Evolutionary conservation across 257 asterid genomes (phyloP).

Genomic region (Handroanthus guayacan): DNA sequence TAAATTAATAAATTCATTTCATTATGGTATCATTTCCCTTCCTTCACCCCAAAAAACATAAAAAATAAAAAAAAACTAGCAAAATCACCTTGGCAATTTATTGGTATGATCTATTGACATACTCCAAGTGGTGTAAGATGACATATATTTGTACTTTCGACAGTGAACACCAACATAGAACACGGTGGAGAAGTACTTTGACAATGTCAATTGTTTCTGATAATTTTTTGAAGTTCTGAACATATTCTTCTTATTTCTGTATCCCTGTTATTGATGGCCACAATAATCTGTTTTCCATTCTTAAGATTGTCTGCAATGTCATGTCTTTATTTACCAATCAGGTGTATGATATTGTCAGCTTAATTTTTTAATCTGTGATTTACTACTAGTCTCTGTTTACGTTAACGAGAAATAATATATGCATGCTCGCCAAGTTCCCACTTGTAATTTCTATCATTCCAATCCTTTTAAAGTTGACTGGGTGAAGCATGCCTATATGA

Average conservation of each 20-base stretch:
- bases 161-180: neutral
- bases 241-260: neutral
- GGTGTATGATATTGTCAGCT: neutral
- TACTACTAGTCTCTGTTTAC: slow-evolving; percentile 13
- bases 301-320: neutral
- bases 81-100: neutral
- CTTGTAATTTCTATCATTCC: slow-evolving; percentile 11
- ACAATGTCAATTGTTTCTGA: neutral
- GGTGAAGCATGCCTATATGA: slow-evolving; percentile 24
- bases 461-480: slow-evolving; percentile 25
- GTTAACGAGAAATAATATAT: neutral
- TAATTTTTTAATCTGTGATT: neutral
- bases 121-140: slow-evolving; percentile 11
- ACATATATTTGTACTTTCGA: neutral
- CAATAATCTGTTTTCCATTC: slow-evolving; percentile 2
- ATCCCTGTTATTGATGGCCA: neutral
- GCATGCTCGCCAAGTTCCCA: slow-evolving; percentile 18
- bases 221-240: slow-evolving; percentile 11
- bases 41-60: too few relatives aligned
- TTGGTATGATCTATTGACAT: neutral
- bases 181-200: neutral
- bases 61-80: neutral
- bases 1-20: neutral
- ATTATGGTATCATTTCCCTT: neutral
- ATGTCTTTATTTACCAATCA: neutral